phyloP scores from a whole-genome alignment of 306 rosid genomes.

The Calophaca sinica region DNA sequence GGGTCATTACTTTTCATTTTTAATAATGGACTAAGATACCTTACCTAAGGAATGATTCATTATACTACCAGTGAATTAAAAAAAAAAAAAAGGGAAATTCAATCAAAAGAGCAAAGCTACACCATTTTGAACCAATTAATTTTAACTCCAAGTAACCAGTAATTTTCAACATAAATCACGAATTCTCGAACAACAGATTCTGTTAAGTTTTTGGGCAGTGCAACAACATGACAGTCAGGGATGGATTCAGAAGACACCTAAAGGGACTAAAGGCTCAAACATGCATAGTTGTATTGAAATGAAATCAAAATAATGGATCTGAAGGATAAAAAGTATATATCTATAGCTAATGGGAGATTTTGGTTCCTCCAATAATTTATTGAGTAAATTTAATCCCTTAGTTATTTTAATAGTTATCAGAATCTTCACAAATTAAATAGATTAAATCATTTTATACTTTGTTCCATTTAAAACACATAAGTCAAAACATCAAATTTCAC shows the following conservation, averaged over 20 bases:
- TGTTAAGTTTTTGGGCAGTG: neutral
- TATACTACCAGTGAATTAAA: neutral
- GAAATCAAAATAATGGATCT: neutral
- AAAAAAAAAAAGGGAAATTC: neutral
- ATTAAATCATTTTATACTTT: neutral
- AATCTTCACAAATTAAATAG: neutral
- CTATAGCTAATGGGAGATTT: too few species aligned
- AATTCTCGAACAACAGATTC: neutral
- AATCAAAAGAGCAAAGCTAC: constrained; percentile 25
- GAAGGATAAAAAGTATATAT: neutral
- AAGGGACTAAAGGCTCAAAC: neutral
- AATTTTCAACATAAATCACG: neutral
- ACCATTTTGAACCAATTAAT: neutral
- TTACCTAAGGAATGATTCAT: constrained; percentile 16
- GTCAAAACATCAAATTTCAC: neutral
- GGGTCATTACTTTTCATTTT: neutral
- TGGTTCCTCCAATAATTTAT: neutral
- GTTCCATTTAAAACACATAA: neutral
- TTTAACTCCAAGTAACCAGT: neutral
- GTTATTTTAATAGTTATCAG: neutral
- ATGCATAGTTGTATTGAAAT: neutral
- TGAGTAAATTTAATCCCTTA: neutral
- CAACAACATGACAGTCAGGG: neutral
- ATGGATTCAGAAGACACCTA: neutral
- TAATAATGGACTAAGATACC: neutral